Conservation (phyloP, 2,329 filamentous ascomycete species). For the Calonectria montana region DNA sequence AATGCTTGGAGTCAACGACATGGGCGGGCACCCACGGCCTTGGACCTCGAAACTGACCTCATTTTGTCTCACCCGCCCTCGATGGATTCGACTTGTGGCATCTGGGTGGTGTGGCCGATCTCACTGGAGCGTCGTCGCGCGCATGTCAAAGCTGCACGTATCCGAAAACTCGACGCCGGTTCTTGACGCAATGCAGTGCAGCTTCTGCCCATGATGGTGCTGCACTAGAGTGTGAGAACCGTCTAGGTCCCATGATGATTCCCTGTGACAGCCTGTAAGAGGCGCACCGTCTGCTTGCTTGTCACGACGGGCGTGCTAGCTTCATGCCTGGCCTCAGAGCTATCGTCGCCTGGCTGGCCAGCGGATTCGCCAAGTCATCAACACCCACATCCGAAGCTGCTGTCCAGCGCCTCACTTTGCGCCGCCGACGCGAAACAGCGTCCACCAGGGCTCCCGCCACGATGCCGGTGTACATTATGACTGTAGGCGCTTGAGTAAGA, state of each 20-base stretch:
- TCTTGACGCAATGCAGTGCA: conserved; percentile 39
- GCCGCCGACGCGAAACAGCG: conserved; percentile 4
- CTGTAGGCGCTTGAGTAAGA: neutral
- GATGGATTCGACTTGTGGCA: conserved; percentile 28
- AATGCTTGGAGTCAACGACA: conserved; percentile 15
- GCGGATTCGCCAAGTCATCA: conserved; percentile 11
- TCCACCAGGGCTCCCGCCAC: neutral
- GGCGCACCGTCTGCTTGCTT: neutral
- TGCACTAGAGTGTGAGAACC: neutral
- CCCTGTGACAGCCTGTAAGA: conserved; percentile 6
- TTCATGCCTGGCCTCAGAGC: conserved; percentile 32
- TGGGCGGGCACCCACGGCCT: conserved; percentile 26
- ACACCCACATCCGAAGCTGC: conserved; percentile 13
- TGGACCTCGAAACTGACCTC: conserved; percentile 35
- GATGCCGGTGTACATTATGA: neutral
- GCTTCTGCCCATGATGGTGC: conserved; percentile 29
- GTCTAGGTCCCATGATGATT: conserved; percentile 19
- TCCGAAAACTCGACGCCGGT: conserved; percentile 39
- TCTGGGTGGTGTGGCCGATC: conserved; percentile 36
- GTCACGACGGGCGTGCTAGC: neutral
- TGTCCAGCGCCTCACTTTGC: conserved; percentile 32
- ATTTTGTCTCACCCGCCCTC: conserved; percentile 30
- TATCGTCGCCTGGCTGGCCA: neutral
- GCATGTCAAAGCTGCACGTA: conserved; percentile 34
- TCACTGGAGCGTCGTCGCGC: conserved; percentile 30